A percentile compares a stretch with the other conserved stretches of the same genome.
Conservation (phyloP, 1,139 yeast species). For the Suhomyces taliae region DNA sequence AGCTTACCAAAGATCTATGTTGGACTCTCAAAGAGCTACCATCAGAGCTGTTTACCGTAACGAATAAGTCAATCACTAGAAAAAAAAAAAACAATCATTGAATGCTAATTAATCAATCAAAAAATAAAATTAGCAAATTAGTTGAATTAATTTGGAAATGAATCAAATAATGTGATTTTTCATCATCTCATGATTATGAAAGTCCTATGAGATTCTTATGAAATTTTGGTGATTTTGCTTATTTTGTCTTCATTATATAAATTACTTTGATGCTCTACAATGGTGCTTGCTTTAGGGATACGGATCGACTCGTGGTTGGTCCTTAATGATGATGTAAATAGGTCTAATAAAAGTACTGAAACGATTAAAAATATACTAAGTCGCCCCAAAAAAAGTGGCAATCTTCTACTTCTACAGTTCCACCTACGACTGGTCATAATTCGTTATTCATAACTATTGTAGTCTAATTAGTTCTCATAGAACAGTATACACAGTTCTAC, state of each 20-base stretch:
- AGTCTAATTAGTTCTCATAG: no score
- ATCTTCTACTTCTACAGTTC: background rate
- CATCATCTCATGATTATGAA: no score
- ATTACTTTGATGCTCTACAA: no score
- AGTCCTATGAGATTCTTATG: no score
- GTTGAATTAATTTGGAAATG: no score
- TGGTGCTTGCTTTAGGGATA: no score
- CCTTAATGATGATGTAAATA: constrained; percentile 1
- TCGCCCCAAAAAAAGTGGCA: background rate
- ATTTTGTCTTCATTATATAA: no score
- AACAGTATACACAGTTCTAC: no score
- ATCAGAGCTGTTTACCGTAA: constrained; percentile 30
- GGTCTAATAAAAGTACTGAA: constrained; percentile 5
- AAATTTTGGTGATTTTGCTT: no score
- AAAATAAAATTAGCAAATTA: no score
- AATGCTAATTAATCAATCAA: background rate
- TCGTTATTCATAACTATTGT: background rate
- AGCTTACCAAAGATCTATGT: constrained; percentile 41
- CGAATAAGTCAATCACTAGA: background rate
- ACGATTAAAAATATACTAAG: background rate
- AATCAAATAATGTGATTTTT: no score
- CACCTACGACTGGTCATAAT: background rate
- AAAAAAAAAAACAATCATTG: background rate
- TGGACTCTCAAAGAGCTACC: constrained; percentile 37
- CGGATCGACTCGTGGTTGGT: background rate